Evolutionary conservation across 2,329 filamentous ascomycete species (phyloP).

Genomic region (Colletotrichum limetticola): DNA sequence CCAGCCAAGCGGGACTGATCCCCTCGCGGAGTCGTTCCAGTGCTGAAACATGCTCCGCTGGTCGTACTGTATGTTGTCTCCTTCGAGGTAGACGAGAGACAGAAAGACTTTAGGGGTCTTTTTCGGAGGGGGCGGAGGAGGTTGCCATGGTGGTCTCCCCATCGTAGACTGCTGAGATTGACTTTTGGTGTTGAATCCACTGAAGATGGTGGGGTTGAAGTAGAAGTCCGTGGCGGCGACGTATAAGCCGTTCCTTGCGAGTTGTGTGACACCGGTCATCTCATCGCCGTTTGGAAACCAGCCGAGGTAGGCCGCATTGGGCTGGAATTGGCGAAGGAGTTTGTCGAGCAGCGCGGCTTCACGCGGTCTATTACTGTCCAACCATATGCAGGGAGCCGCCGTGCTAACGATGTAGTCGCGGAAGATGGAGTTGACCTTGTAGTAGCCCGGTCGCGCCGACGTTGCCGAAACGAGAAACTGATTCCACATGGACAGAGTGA

Average conservation of each 20-base stretch:
- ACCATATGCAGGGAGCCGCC: constrained; percentile 4
- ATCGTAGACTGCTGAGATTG: background rate
- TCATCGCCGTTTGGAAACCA: constrained; percentile 22
- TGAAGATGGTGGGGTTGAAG: constrained; percentile 19
- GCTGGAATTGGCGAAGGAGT: constrained; percentile 4
- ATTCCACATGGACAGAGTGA: constrained; percentile 17
- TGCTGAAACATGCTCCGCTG: constrained; percentile 19
- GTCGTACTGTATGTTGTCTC: constrained; percentile 17
- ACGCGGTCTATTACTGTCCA: constrained; percentile 10
- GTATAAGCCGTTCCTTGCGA: constrained; percentile 10
- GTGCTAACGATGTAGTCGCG: constrained; percentile 17
- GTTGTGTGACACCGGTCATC: constrained; percentile 15
- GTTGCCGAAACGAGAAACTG: constrained; percentile 12
- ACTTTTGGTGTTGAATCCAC: background rate
- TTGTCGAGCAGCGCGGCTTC: constrained; percentile 11
- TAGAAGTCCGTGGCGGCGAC: constrained; percentile 14
- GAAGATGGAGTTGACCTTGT: constrained; percentile 7
- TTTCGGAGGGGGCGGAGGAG: background rate
- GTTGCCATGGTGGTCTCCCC: background rate
- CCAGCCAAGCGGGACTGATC: constrained; percentile 16
- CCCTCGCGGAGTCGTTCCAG: constrained; percentile 15
- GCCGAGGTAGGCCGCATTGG: constrained; percentile 9
- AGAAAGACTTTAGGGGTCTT: background rate
- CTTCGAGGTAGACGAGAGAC: constrained; percentile 17
- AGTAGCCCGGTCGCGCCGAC: background rate